Evolutionary conservation across 306 rosid genomes (phyloP), one percentile per base, ranked within the genome.

Genomic region (Rubus parviflorus): DNA sequence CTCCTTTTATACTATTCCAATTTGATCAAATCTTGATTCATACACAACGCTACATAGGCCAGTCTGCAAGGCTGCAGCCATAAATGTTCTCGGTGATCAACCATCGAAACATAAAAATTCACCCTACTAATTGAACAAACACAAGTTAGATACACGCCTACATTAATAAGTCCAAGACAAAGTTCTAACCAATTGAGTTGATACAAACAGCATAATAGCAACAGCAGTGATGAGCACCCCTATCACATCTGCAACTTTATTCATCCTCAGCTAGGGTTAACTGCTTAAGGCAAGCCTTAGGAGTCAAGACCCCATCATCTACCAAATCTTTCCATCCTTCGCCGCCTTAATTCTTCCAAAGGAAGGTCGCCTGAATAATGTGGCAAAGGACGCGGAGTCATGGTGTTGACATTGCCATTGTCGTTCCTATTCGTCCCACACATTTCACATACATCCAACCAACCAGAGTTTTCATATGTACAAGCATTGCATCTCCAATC

Each of bases 401-500:
- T 25, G n/a, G 75, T 76, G 70, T 10, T 64, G 30, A 38, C 83
- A 68, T 16, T 81, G 15, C 68, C 79, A 68, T 6, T 56, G n/a
- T 37, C 83, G 49, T 46, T 81, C 83, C 92, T 79, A 47, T 54
- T 58, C 0, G 89, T 83, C 22, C 88, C 92, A 80, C 98, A 94
- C 93, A 92, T 86, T 80, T 91, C 98, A 75, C 98, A 94, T 56
- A 61, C 81, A 58, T 80, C 81, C 69, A 85, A 46, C 64, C 72
- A 83, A 48, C 87, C 84, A 20, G 84, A 63, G 82, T 94, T 94
- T 11, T 90, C 97, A 80, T 79, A 87, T 0, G 98, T 89, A 73
- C 98, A 94, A 1, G 84, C 83, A 23, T 45, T 80, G 82, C 98
- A 94, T 53, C 96, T 92, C 98, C 98, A 94, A 20, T 73, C 84